Base-by-base conservation (phyloP, 352 stramenopile genomes). In the Phytophthora sojae region DNA sequence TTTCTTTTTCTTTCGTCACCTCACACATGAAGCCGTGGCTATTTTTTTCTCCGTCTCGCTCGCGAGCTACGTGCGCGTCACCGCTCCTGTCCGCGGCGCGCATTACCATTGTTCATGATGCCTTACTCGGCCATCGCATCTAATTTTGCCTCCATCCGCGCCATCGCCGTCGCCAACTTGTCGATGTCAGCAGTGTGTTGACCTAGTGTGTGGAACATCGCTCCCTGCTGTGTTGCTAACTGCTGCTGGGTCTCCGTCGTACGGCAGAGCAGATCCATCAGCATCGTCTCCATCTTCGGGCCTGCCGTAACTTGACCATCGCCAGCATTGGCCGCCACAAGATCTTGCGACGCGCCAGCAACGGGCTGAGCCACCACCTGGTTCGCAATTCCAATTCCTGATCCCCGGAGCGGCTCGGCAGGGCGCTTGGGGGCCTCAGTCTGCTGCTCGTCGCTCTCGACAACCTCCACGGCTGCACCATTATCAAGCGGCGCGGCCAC, bases 81-180 rank as follows among this genome's bases (percentile, higher is more conserved):
- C 58, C 55, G 63, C 54, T 76, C 32, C 57, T 71, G 21, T 77
- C 64, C 68, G 49, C 68, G 58, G 62, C 61, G 56, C 60, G 69
- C 65, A 69, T 68, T 62, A 68, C 64, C 62, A 71, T 68, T 69
- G 12, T 59, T 42, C 12, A 44, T 61, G 35, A 44, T 61, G 47
- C 52, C 61, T 88, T 94, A 92, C 71, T 93, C 89, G 67, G 79
- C 83, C 64, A 94, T 77, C 51, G 88, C 68, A 70, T 96, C 89
- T 83, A 96, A 88, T 85, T 96, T 96, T 71, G 87, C 89, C 76
- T 96, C 89, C 89, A 96, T 96, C 75, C 89, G 84, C 83, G 88
- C 88, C 82, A 96, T 93, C 52, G 89, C 89, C 21, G 72, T 88
- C 66, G 89, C 83, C 66, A 96, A 81, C 75, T 93, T 92, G 85